Percentiles rank a stretch among this genome's conserved stretches.
Conservation (phyloP, 1,139 yeast species). For the Debaryomycetaceae sp. region DNA sequence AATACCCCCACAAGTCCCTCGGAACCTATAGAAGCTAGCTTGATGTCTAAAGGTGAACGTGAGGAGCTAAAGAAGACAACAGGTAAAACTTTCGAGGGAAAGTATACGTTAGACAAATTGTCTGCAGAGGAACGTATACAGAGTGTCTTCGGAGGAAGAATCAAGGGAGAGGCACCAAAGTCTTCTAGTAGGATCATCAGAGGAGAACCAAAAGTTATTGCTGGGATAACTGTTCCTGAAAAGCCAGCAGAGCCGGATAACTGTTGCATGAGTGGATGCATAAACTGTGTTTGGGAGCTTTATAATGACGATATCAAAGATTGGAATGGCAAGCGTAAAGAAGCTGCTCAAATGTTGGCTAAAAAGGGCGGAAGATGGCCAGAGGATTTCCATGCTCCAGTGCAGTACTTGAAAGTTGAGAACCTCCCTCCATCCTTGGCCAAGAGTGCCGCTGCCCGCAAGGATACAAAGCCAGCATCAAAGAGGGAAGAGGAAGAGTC, state of each 20-base stretch:
- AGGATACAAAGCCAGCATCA: slow-evolving; percentile 11
- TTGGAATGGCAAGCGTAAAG: slow-evolving; percentile 60
- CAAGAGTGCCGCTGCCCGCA: slow-evolving; percentile 20
- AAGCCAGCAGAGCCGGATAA: slow-evolving; percentile 88
- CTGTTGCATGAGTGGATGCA: slow-evolving; percentile 97
- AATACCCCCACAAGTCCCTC: slow-evolving; percentile 32
- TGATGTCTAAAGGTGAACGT: slow-evolving; percentile 22
- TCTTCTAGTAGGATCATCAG: slow-evolving; percentile 49
- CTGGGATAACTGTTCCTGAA: slow-evolving; percentile 74
- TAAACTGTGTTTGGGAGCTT: slow-evolving; percentile 94
- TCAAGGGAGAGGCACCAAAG: slow-evolving; percentile 50
- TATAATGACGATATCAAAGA: slow-evolving; percentile 83
- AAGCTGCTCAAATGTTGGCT: slow-evolving; percentile 59
- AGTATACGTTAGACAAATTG: slow-evolving; percentile 30
- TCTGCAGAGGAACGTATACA: slow-evolving; percentile 49
- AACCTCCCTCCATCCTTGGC: slow-evolving; percentile 31
- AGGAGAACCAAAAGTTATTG: slow-evolving; percentile 47
- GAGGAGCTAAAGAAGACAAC: slow-evolving; percentile 17
- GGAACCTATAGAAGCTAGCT: slow-evolving; percentile 28
- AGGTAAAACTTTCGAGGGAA: slow-evolving; percentile 44
- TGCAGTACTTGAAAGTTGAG: slow-evolving; percentile 24
- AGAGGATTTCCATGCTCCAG: slow-evolving; percentile 69
- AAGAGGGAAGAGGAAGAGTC: slow-evolving; percentile 28
- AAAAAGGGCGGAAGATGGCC: slow-evolving; percentile 71
- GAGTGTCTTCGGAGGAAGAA: slow-evolving; percentile 55